Evolutionary conservation across 2,329 filamentous ascomycete genomes (phyloP).

Genomic region (Pseudocercospora cruenta): DNA sequence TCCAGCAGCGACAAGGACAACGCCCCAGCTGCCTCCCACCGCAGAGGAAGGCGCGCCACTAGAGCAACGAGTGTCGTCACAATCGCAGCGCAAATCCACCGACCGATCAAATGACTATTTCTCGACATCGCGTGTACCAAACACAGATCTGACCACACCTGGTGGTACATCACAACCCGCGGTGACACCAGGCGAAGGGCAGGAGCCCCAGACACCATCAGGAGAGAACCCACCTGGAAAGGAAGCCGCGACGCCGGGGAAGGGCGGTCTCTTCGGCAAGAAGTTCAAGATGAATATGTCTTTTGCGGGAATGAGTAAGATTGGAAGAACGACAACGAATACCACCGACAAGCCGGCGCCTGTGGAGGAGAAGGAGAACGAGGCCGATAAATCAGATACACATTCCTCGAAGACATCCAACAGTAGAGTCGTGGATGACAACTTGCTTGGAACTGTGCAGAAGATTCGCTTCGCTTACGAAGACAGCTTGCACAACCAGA

Average conservation of each 20-base stretch:
- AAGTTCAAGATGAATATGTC: conserved; percentile 75
- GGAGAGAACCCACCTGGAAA: conserved; percentile 61
- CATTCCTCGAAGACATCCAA: conserved; percentile 60
- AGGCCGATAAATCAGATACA: conserved; percentile 59
- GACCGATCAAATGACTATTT: conserved; percentile 77
- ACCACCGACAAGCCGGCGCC: conserved; percentile 71
- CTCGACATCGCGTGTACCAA: conserved; percentile 60
- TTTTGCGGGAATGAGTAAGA: conserved; percentile 78
- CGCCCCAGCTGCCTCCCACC: conserved; percentile 41
- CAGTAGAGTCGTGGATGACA: conserved; percentile 76
- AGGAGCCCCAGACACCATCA: conserved; percentile 43
- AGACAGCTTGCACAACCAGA: conserved; percentile 60
- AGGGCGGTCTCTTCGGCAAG: conserved; percentile 71
- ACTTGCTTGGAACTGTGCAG: conserved; percentile 71
- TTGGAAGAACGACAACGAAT: conserved; percentile 69
- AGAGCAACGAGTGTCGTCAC: conserved; percentile 60
- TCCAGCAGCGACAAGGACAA: conserved; percentile 41
- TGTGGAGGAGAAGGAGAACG: conserved; percentile 74
- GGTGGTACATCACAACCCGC: conserved; percentile 31
- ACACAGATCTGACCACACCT: conserved; percentile 43
- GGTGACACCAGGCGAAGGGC: conserved; percentile 36
- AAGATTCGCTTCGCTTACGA: conserved; percentile 75
- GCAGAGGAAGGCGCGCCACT: conserved; percentile 49
- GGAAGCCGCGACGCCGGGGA: conserved; percentile 37
- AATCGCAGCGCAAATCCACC: conserved; percentile 60